A percentile compares a stretch with the other conserved stretches of the same genome.
phyloP scores from a whole-genome alignment of 108 stramenopile genomes.

The Stephanodiscus triporus region DNA sequence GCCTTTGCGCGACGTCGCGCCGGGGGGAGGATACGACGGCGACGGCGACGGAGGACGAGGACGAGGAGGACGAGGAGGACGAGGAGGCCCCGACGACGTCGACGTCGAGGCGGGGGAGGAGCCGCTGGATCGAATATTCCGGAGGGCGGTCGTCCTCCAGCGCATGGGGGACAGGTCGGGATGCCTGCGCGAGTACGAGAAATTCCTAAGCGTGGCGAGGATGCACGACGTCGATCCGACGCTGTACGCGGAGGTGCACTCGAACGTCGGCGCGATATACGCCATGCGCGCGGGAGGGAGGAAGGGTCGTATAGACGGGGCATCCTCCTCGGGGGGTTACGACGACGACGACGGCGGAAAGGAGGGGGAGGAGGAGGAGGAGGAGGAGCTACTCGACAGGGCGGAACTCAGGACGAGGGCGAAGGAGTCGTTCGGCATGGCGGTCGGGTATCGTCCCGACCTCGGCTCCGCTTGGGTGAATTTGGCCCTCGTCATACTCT shows the following conservation, averaged over 20 bases:
- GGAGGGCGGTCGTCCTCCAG: constrained; percentile 39
- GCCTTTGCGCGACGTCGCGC: too few species aligned
- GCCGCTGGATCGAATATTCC: constrained; percentile 38
- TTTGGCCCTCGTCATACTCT: constrained; percentile 31
- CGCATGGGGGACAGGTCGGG: constrained; percentile 31
- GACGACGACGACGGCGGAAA: too few species aligned
- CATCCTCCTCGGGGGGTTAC: too few species aligned
- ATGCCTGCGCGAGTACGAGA: constrained; percentile 27
- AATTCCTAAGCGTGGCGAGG: constrained; percentile 34
- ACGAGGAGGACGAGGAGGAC: too few species aligned
- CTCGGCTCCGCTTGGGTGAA: constrained; percentile 49
- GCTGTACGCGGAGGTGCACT: constrained; percentile 46
- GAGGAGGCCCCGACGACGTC: too few species aligned
- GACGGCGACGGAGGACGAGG: neutral
- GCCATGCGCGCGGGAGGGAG: constrained; percentile 47
- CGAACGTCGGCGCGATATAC: constrained; percentile 47
- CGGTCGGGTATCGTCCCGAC: constrained; percentile 39
- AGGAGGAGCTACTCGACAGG: neutral
- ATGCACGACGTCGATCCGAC: constrained; percentile 29
- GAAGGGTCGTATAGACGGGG: too few species aligned
- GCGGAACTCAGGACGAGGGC: constrained; percentile 24
- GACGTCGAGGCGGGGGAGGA: neutral
- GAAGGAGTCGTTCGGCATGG: constrained; percentile 25
- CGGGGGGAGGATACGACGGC: too few species aligned
- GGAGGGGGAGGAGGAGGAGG: too few species aligned